phyloP scores from a whole-genome alignment of 2,329 filamentous ascomycete species.

The Cladosporium phlei region DNA sequence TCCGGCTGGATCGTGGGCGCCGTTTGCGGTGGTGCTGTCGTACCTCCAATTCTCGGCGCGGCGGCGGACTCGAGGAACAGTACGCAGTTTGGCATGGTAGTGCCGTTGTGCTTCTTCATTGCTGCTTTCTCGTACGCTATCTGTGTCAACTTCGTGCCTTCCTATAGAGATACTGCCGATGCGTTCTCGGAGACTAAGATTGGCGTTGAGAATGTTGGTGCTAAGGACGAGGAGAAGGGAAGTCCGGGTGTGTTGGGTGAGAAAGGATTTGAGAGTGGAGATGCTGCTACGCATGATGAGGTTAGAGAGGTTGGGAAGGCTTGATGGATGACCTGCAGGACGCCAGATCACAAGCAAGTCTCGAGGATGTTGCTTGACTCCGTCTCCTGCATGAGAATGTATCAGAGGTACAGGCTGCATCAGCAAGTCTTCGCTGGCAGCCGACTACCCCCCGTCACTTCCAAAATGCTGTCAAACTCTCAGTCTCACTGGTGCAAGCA shows the following conservation, averaged over 20 bases:
- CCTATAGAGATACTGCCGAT: slow-evolving; percentile 61
- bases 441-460: too few relatives aligned
- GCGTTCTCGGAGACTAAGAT: slow-evolving; percentile 45
- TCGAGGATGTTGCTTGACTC: too few relatives aligned
- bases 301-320: slow-evolving; percentile 8
- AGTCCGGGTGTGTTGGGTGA: slow-evolving; percentile 11
- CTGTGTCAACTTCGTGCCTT: slow-evolving; percentile 59
- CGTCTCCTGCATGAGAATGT: too few relatives aligned
- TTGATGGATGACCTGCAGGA: too few relatives aligned
- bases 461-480: too few relatives aligned
- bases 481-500: too few relatives aligned
- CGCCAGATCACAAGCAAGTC: too few relatives aligned
- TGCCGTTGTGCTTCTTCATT: slow-evolving; percentile 54
- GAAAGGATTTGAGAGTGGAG: slow-evolving; percentile 1
- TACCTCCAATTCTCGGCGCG: slow-evolving; percentile 66
- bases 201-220: slow-evolving; percentile 33
- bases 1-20: slow-evolving; percentile 68
- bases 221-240: slow-evolving; percentile 2
- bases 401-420: too few relatives aligned
- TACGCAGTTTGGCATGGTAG: slow-evolving; percentile 61
- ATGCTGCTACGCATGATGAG: slow-evolving; percentile 5
- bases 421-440: too few relatives aligned
- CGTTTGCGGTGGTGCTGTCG: slow-evolving; percentile 67
- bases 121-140: slow-evolving; percentile 44
- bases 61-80: slow-evolving; percentile 60